These are phyloP conservation scores for Naegleria gruberi DNA, from an alignment of 208 protist species.

Conservation along the genomic window DNA sequence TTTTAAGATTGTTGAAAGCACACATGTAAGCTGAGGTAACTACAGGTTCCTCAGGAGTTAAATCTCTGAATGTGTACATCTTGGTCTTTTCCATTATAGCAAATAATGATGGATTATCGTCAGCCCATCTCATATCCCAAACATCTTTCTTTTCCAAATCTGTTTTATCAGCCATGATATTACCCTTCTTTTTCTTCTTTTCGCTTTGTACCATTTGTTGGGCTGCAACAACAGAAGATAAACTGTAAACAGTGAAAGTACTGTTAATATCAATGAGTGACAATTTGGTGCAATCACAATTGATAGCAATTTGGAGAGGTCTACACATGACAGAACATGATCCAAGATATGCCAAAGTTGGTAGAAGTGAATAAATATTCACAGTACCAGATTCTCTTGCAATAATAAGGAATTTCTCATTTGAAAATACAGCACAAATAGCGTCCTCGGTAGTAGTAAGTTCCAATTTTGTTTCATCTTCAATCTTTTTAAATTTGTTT, in stretches of 20 bases:
- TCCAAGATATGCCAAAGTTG: not conserved
- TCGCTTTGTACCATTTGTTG: constrained; percentile 42
- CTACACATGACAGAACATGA: constrained; percentile 57
- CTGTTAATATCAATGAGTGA: constrained; percentile 78
- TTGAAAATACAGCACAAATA: constrained; percentile 72
- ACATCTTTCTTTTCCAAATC: constrained; percentile 84
- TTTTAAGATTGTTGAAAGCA: constrained; percentile 74
- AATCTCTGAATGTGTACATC: constrained; percentile 77
- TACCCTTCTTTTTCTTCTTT: constrained; percentile 29
- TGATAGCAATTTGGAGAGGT: constrained; percentile 67
- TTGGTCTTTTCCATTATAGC: constrained; percentile 89
- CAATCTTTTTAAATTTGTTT: constrained; percentile 41
- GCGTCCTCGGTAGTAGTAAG: constrained; percentile 65
- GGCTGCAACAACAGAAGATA: constrained; percentile 22
- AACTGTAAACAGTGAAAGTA: constrained; percentile 53
- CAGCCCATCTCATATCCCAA: constrained; percentile 82
- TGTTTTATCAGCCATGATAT: constrained; percentile 37
- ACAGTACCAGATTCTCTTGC: constrained; percentile 73
- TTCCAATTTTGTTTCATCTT: constrained; percentile 29
- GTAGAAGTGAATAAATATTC: constrained; percentile 67
- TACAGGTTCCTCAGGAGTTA: constrained; percentile 77
- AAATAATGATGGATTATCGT: constrained; percentile 79
- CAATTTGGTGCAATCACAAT: constrained; percentile 75
- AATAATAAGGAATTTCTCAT: constrained; percentile 64
- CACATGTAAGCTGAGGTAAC: constrained; percentile 76